Evolutionary conservation across 1,284 basidiomycete species (phyloP).

Genomic region (Rhizoctonia solani): DNA sequence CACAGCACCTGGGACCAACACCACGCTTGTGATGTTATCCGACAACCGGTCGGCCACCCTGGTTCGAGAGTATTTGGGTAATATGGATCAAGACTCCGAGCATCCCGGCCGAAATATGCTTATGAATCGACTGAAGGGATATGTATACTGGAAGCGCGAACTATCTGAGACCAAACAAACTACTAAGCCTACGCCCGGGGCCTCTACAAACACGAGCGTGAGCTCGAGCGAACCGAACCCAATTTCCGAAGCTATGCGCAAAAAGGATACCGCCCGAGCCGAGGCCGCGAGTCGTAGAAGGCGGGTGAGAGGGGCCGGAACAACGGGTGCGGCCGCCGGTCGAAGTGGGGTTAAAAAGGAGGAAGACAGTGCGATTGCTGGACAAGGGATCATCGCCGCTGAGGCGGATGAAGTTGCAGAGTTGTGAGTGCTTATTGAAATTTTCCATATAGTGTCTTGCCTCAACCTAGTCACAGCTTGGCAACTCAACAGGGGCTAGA

Average conservation of each 20-base stretch:
- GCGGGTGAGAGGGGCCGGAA: conserved; percentile 65
- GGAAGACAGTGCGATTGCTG: conserved; percentile 44
- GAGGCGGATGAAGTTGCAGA: conserved; percentile 62
- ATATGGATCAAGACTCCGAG: conserved; percentile 63
- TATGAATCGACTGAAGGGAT: conserved; percentile 68
- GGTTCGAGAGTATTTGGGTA: conserved; percentile 76
- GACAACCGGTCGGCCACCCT: conserved; percentile 76
- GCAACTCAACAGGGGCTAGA: conserved; percentile 32
- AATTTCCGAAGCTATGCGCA: conserved; percentile 71
- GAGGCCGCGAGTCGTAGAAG: conserved; percentile 60
- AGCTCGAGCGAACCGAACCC: conserved; percentile 41
- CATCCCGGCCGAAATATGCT: conserved; percentile 75
- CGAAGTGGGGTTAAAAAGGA: conserved; percentile 40
- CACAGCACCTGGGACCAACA: conserved; percentile 68
- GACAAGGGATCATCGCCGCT: conserved; percentile 52
- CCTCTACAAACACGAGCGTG: not conserved
- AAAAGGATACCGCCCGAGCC: conserved; percentile 67
- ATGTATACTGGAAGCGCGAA: conserved; percentile 82
- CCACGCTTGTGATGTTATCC: conserved; percentile 86
- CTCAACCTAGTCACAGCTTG: conserved; percentile 6
- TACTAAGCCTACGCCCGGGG: not conserved
- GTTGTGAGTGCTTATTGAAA: conserved; percentile 56
- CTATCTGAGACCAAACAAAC: conserved; percentile 49
- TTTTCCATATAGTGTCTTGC: not conserved
- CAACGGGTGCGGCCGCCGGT: conserved; percentile 46